Evolutionary conservation across 2,329 filamentous ascomycete genomes (phyloP), one percentile per base, ranked within the genome.

Genomic region (Trichoderma brevicompactum): DNA sequence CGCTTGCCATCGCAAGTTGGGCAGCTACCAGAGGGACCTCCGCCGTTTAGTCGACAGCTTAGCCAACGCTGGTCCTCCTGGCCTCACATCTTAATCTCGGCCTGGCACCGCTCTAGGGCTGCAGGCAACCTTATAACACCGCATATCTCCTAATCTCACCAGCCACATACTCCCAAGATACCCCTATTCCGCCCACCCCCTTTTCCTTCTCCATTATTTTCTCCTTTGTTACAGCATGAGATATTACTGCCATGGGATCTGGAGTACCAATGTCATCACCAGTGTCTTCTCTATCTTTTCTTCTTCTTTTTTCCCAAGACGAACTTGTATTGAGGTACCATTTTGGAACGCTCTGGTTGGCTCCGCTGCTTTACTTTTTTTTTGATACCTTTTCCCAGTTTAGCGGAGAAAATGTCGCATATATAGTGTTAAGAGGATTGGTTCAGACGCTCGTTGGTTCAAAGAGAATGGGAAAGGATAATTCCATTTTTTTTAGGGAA

Each of bases 1-100:
- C 38, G 68, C 74, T 2, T 87, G 85, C 69, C 72, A 77, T 44
- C 79, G 76, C 12, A 71, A 75, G 23, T 72, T 87, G 63, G 75
- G 78, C 32, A 71, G 71, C 28, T 76, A 79, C 53, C 75, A 77
- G 44, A 76, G 79, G 28, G 79, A 85, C 66, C 73, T 87, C 36
- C 68, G 70, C n/a, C 72, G 69, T 43, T 72, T 84, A 8, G 69
- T 84, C 65, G 73, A 75, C n/a, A 71, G 76, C 10, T 15, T 66
- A 13, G 60, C 60, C 46, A 36, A 58, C 32, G 8, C 46, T 34
- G 52, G 60, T 19, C 69, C 69, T 9, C 66, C 70, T 19, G 72
- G 67, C 34, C 17, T 69, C 23, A 65, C 69, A 2, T 71, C 71
- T 6, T 48, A 60, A 23, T 68, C 67, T 23, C 69, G 71, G n/a